A percentile compares a stretch with the other conserved stretches of the same genome.
phyloP scores from a whole-genome alignment of 371 early-diverging fungal genomes.

The Funneliformis caledonium region DNA sequence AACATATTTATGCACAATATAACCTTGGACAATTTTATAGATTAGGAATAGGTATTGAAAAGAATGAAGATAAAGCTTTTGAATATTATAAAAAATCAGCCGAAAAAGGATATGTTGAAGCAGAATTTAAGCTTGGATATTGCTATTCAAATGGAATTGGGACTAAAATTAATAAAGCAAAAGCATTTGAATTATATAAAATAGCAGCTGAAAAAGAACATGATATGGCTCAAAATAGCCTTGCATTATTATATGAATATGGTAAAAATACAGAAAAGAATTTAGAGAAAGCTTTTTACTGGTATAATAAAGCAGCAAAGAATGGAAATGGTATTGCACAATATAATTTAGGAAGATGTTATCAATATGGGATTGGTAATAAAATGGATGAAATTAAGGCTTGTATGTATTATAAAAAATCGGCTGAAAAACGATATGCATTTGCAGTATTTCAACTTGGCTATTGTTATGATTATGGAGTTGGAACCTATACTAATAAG shows the following conservation, averaged over 20 bases:
- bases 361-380: constrained; percentile 75
- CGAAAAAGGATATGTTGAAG: constrained; percentile 67
- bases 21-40: not conserved
- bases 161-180: constrained; percentile 48
- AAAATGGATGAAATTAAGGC: constrained; percentile 64
- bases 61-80: constrained; percentile 53
- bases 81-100: constrained; percentile 69
- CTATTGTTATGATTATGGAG: constrained; percentile 81
- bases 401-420: constrained; percentile 75
- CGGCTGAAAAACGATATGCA: constrained; percentile 79
- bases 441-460: constrained; percentile 69
- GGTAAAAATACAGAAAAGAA: not conserved
- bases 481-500: constrained; percentile 51
- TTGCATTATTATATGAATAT: constrained; percentile 6
- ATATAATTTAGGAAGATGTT: constrained; percentile 56
- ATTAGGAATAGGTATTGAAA: not conserved
- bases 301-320: constrained; percentile 43
- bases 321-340: constrained; percentile 51
- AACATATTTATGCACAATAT: not conserved
- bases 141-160: constrained; percentile 70
- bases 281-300: constrained; percentile 12
- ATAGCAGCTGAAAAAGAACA: constrained; percentile 5
- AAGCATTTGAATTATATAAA: constrained; percentile 61
- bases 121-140: constrained; percentile 72
- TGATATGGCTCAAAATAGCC: not conserved